phyloP scores from a whole-genome alignment of 352 stramenopile genomes.

The Salisapilia sapeloensis region DNA sequence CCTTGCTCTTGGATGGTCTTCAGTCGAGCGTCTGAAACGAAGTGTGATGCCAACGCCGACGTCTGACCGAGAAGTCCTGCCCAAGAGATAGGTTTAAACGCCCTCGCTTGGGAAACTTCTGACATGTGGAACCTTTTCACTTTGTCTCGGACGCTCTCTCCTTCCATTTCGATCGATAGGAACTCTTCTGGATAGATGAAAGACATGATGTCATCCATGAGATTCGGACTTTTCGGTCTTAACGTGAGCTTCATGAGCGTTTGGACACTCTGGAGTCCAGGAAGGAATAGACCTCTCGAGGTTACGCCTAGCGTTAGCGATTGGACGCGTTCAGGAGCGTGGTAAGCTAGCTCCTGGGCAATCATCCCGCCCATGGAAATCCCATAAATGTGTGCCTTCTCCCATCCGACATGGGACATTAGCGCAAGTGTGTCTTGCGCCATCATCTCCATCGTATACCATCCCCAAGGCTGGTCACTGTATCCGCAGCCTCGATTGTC shows the following conservation, averaged over 20 bases:
- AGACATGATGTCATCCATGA: constrained; percentile 10
- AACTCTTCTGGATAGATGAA: constrained; percentile 24
- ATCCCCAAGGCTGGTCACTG: constrained; percentile 17
- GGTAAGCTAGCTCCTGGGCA: constrained; percentile 24
- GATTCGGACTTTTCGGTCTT: too few species aligned
- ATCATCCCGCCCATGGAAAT: constrained; percentile 68
- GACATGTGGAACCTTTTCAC: constrained; percentile 9
- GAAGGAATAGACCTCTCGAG: constrained; percentile 23
- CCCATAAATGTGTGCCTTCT: constrained; percentile 17
- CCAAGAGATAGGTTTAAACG: background rate
- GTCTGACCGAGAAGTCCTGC: constrained; percentile 10
- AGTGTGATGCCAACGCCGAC: constrained; percentile 9
- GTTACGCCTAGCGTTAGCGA: constrained; percentile 48
- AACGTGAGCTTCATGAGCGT: constrained; percentile 11
- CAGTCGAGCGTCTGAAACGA: constrained; percentile 17
- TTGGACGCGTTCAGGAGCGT: constrained; percentile 21
- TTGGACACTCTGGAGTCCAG: constrained; percentile 9
- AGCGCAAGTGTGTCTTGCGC: constrained; percentile 30
- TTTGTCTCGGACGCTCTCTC: constrained; percentile 8
- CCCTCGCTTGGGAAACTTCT: constrained; percentile 1
- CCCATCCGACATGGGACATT: constrained; percentile 43
- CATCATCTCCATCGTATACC: constrained; percentile 38
- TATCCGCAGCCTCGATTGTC: constrained; percentile 42
- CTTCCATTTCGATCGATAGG: constrained; percentile 9
- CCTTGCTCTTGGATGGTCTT: constrained; percentile 13